phyloP scores from a whole-genome alignment of 169 alveolate genomes.

The Perkinsus chesapeaki region DNA sequence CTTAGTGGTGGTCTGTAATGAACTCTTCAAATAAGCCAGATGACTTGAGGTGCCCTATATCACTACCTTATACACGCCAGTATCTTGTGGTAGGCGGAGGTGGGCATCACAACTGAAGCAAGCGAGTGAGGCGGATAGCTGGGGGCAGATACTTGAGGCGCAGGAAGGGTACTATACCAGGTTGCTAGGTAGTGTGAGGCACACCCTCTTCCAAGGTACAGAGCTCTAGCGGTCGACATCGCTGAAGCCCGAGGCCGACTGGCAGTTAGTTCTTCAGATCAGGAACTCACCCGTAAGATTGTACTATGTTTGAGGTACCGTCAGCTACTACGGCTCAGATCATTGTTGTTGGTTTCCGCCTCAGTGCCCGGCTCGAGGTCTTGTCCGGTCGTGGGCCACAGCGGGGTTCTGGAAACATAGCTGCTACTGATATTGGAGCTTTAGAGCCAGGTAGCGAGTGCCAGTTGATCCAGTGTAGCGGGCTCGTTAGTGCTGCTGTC shows the following conservation, averaged over 20 bases:
- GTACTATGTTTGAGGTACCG: not conserved
- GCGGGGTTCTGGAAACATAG: not conserved
- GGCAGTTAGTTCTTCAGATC: not conserved
- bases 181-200: not conserved
- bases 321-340: not conserved
- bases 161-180: not conserved
- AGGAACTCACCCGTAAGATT: not conserved
- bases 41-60: not conserved
- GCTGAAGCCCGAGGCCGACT: not conserved
- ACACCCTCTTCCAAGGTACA: not conserved
- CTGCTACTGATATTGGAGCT: not conserved
- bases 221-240: not conserved
- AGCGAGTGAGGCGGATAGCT: not conserved
- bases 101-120: not conserved
- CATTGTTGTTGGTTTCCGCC: not conserved
- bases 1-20: not conserved
- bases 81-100: not conserved
- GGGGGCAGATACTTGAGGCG: constrained; percentile 13
- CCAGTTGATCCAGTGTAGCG: not conserved
- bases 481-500: not conserved
- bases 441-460: not conserved
- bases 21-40: not conserved
- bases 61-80: no score
- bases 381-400: not conserved
- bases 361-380: not conserved